Evolutionary conservation across 2,329 filamentous ascomycete species (phyloP), one percentile per base, ranked within the genome.

Genomic region (Podosphaera leucotricha): DNA sequence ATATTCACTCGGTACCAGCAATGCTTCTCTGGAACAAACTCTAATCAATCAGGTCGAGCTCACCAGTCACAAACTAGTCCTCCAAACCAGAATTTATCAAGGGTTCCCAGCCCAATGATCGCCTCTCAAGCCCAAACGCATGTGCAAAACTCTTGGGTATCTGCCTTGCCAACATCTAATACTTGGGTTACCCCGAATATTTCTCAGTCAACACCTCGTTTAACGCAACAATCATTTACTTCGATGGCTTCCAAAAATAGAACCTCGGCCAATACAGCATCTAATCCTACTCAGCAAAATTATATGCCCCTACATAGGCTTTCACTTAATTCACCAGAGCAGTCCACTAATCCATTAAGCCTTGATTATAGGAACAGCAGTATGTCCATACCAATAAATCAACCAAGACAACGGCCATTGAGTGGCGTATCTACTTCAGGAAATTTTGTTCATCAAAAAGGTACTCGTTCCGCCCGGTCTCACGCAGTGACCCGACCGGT

Each of bases 271-370:
- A n/a, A n/a, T n/a, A 33, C 6, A n/a, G 16, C 37, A 39, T 39
- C 37, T n/a, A 39, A 39, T 33, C 28, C 6, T 33, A n/a, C 28
- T 13, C 28, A 33, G 6, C 47, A 52, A 42, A 54, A 50, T 22
- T 48, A 50, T 24, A 52, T 48, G 22, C 41, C 49, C 16, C 33
- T 53, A 5, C 54, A 55, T 41, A 45, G 46, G 2, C 45, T 52
- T n/a, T 50, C 50, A 8, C 52, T 53, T 49, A 44, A 50, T 10
- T 55, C 53, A 2, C 53, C 53, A 26, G 44, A 48, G 11, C 52
- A 54, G 28, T 48, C 47, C 43, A 40, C 38, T 16, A 48, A 49
- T 13, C 48, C 39, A 19, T 38, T 38, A 19, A 26, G 45, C 21
- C 39, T 46, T 18, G 16, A 41, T 8, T 20, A 44, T 33, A 48